These are phyloP conservation scores for Cyberlindnera samutprakarnensis DNA, from an alignment of 805 yeast genomes.

Conservation along the genomic window DNA sequence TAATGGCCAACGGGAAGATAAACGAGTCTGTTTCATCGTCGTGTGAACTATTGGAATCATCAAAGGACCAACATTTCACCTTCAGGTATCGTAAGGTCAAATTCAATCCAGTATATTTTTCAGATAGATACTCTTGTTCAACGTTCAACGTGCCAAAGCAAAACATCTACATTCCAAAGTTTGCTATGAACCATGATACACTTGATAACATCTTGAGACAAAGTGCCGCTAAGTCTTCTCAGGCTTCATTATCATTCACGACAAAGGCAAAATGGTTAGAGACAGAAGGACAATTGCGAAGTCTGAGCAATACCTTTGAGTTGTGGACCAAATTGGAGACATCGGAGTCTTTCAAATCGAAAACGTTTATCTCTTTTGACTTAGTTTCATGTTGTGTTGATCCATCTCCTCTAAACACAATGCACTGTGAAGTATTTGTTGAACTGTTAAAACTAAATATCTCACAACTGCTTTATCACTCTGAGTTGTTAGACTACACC, in stretches of 20 bases:
- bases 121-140: not conserved
- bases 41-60: not conserved
- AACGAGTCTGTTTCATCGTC: not conserved
- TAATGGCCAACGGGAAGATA: slow-evolving; percentile 24
- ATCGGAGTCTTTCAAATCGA: slow-evolving; percentile 22
- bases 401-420: slow-evolving; percentile 31
- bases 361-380: slow-evolving; percentile 39
- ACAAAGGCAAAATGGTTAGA: slow-evolving; percentile 23
- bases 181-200: slow-evolving; percentile 22
- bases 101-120: slow-evolving; percentile 3
- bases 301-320: slow-evolving; percentile 31
- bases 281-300: slow-evolving; percentile 30
- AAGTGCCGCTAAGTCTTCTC: slow-evolving; percentile 21
- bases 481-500: slow-evolving; percentile 45
- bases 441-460: slow-evolving; percentile 38
- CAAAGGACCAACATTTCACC: slow-evolving; percentile 35
- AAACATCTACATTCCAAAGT: slow-evolving; percentile 30
- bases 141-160: slow-evolving; percentile 8
- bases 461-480: slow-evolving; percentile 38
- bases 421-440: slow-evolving; percentile 46
- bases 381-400: slow-evolving; percentile 25
- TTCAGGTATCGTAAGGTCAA: slow-evolving; percentile 29
- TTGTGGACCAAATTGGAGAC: slow-evolving; percentile 44
- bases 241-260: slow-evolving; percentile 26
- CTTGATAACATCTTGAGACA: slow-evolving; percentile 21